Percentiles rank a stretch among this genome's conserved stretches.
phyloP scores from a whole-genome alignment of 208 protist species.

The Leishmania major region DNA sequence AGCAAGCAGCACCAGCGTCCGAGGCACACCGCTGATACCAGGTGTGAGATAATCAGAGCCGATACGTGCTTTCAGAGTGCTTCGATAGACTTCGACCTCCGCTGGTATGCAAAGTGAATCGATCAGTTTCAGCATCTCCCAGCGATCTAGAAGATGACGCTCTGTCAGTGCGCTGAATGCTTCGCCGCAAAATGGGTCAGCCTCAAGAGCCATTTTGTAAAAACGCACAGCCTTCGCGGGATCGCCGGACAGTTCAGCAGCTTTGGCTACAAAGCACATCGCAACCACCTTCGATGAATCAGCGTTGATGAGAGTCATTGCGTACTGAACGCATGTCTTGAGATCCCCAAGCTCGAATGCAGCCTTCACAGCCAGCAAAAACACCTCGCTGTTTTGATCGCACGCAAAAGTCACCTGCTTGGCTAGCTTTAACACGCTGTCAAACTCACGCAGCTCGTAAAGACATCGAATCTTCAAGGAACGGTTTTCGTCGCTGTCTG shows the following conservation, averaged over 20 bases:
- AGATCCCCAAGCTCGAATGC: slow-evolving; percentile 75
- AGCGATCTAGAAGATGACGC: slow-evolving; percentile 51
- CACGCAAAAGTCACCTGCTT: slow-evolving; percentile 30
- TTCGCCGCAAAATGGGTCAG: slow-evolving; percentile 76
- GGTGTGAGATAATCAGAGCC: slow-evolving; percentile 26
- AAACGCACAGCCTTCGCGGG: slow-evolving; percentile 51
- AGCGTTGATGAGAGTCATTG: slow-evolving; percentile 28
- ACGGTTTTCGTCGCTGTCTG: slow-evolving; percentile 31
- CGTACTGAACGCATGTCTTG: slow-evolving; percentile 52
- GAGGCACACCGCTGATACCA: slow-evolving; percentile 39
- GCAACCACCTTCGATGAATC: slow-evolving; percentile 47
- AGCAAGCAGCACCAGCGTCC: slow-evolving; percentile 47
- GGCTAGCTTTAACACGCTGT: slow-evolving; percentile 52
- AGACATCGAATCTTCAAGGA: slow-evolving; percentile 54
- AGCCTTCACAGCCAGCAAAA: slow-evolving; percentile 63
- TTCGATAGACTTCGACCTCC: slow-evolving; percentile 41
- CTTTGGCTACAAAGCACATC: slow-evolving; percentile 78
- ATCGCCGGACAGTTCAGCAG: slow-evolving; percentile 69
- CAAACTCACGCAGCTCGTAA: slow-evolving; percentile 71
- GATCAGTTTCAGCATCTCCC: slow-evolving; percentile 46
- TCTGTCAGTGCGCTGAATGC: slow-evolving; percentile 74
- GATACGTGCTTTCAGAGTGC: slow-evolving; percentile 24
- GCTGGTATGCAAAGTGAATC: slow-evolving; percentile 63
- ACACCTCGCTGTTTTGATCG: slow-evolving; percentile 36
- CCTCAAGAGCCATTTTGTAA: slow-evolving; percentile 68